A percentile compares a stretch with the other conserved stretches of the same genome.
Evolutionary conservation across 208 protist species (phyloP).

Genomic region (Crithidia mellificae): DNA sequence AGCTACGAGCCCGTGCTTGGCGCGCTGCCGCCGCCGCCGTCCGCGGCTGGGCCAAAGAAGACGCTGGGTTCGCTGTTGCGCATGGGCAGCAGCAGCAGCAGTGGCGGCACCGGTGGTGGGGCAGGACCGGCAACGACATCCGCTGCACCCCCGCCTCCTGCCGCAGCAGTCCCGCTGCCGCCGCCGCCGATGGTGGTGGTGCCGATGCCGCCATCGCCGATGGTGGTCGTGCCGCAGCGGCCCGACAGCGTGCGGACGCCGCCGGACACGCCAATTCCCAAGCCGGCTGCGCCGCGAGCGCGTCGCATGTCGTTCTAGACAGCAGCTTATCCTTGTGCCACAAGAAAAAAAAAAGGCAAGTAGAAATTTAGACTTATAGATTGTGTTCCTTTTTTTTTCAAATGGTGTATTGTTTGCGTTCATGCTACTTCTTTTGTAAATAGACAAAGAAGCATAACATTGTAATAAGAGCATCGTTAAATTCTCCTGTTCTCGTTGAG

Average conservation of each 20-base stretch:
- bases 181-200: not conserved
- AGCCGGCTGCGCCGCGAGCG: not conserved
- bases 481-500: too few relatives aligned
- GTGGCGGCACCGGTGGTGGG: too few relatives aligned
- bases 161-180: not conserved
- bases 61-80: constrained; percentile 16
- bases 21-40: constrained; percentile 39
- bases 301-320: constrained; percentile 39
- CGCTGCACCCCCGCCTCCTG: too few relatives aligned
- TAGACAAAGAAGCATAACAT: too few relatives aligned
- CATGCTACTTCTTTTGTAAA: too few relatives aligned
- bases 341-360: not conserved
- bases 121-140: too few relatives aligned
- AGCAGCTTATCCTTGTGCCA: not conserved
- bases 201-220: constrained; percentile 19
- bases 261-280: constrained; percentile 9
- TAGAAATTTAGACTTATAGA: not conserved
- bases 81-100: constrained; percentile 7
- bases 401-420: too few relatives aligned
- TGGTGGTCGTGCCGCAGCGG: not conserved
- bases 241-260: not conserved
- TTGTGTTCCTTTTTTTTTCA: too few relatives aligned
- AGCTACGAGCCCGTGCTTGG: constrained; percentile 50
- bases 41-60: constrained; percentile 16
- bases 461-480: too few relatives aligned